Base-by-base conservation (phyloP, 805 yeast genomes). In the Wickerhamomyces canadensis region DNA sequence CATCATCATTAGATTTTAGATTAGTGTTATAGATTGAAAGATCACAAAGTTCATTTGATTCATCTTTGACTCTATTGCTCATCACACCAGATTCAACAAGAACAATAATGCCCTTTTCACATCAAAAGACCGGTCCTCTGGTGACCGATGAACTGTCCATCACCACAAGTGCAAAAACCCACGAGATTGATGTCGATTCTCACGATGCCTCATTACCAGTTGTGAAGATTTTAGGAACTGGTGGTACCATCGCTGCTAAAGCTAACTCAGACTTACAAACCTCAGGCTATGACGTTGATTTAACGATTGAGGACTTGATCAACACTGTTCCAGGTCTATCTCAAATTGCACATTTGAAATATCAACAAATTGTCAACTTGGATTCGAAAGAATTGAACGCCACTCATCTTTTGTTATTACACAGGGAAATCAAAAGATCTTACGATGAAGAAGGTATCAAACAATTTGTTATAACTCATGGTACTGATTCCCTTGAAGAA, bases 401-500 rank as follows among this genome's bases (percentile, higher is more conserved):
- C 21, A 47, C 54, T 3, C 71, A 74, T 37, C 57, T 79, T 27
- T 50, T 68, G 38, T 52, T 61, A 26, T 63, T 79, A 33, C 70
- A 76, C 44, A 55, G 64, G 28, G 72, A 72, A 36, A 64, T 78
- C 15, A 57, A 65, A 18, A 64, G 64, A 28, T 70, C 73, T 19
- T 55, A 77, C 34, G 62, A 59, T 30, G 46, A 60, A 8, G 56
- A 49, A 31, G 57, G 60, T 19, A 73, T 70, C 43, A 82, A 76
- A 49, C 82, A 81, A 21, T 68, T 78, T 21, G 84, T 79, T 24
- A 72, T 79, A 26, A 79, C 84, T 2, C 86, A 79, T 54, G 86
- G 86, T 17, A 79, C 86, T 4, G 86, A 79, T 49, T 76, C 84
- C 1, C 63, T 78, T 57, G 79, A 80, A 36, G 86, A 79, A 52